These are phyloP conservation scores for Creolimax fragrantissima DNA, from an alignment of 78 protist species.

Conservation along the genomic window DNA sequence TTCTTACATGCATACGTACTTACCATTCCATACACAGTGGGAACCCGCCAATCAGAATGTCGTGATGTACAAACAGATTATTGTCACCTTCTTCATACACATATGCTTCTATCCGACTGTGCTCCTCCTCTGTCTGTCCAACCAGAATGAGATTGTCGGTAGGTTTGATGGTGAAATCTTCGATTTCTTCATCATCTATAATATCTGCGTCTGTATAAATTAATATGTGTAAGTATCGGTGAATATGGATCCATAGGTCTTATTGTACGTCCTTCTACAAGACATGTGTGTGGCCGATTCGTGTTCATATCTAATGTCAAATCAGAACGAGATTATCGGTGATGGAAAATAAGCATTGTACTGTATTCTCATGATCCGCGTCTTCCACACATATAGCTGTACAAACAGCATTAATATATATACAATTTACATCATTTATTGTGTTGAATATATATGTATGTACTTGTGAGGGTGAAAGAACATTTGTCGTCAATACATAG, in stretches of 20 bases:
- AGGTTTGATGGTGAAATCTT: constrained; percentile 25
- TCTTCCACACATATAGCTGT: too few relatives aligned
- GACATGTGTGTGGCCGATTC: too few relatives aligned
- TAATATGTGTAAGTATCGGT: neutral
- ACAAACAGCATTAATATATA: too few relatives aligned
- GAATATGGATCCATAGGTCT: neutral
- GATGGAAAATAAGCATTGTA: too few relatives aligned
- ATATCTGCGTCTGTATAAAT: neutral
- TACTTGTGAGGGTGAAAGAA: too few relatives aligned
- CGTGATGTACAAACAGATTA: constrained; percentile 59
- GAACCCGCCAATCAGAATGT: constrained; percentile 38
- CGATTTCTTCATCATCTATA: constrained; percentile 23
- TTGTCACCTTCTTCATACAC: constrained; percentile 39
- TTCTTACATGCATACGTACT: too few relatives aligned
- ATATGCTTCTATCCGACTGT: constrained; percentile 12
- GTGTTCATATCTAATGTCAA: too few relatives aligned
- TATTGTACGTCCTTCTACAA: too few relatives aligned
- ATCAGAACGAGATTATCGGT: too few relatives aligned
- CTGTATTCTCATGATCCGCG: too few relatives aligned
- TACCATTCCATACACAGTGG: constrained; percentile 49
- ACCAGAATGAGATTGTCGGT: constrained; percentile 22
- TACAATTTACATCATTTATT: too few relatives aligned
- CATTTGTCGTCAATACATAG: too few relatives aligned
- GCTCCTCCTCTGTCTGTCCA: constrained; percentile 24
- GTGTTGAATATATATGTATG: neutral